Evolutionary conservation across 805 yeast species (phyloP), one percentile per base, ranked within the genome.

Genomic region (Torulaspora gathmanii): DNA sequence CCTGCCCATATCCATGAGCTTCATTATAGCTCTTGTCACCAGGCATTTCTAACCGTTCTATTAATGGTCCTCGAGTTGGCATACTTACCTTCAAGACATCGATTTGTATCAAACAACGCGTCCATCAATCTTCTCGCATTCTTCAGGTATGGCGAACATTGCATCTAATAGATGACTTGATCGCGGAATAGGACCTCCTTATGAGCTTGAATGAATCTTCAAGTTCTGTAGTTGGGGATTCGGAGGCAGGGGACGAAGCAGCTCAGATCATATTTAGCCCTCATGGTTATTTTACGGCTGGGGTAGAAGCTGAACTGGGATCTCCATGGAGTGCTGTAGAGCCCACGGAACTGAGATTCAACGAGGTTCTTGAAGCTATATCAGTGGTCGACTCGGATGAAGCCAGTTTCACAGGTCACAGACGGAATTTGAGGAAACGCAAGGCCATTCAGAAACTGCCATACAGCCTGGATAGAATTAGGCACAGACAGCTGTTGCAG

Each of bases 371-470:
- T 10, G 27, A 28, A 20, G n/a, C 13, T 22, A 11, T 10, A 15
- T 27, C n/a, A 27, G 27, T 19, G 20, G 27, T 25, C 5, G 19
- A 17, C n/a, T 29, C 12, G 34, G n/a, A 39, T 8, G 15, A 23
- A 23, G 26, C 27, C 11, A 26, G 34, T 8, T 33, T 44, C 17
- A 39, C 43, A 20, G 37, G 37, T 11, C 27, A 35, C 23, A 44
- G 49, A 35, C 44, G 66, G 39, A 50, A 54, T 10, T 38, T 64
- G n/a, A 46, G 69, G 28, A 55, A 58, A 42, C 52, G 69, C 26
- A 63, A 53, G 20, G 68, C 68, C 1, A 62, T 64, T n/a, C 69
- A 64, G 42, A 59, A 55, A 37, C 55, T 59, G 55, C 69, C 69
- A 3, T 64, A 64, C 38, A 64, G 67, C 46, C 44, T 64, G 26